phyloP scores from a whole-genome alignment of 257 asterid species.

The Solanum microdontum region DNA sequence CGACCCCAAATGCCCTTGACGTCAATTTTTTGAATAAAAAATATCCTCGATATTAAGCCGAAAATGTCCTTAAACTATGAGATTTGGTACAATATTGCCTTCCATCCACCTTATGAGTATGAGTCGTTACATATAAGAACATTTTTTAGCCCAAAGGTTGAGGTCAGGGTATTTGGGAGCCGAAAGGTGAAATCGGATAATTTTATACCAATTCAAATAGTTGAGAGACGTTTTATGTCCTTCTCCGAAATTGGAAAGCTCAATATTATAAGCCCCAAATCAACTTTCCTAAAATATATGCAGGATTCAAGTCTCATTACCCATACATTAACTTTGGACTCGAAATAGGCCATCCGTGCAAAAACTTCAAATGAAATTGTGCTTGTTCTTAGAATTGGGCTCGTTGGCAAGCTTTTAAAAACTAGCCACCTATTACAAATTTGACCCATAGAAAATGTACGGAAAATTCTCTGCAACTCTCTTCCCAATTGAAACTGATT shows the following conservation, averaged over 20 bases:
- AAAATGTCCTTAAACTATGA: too few relatives aligned
- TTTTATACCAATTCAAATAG: too few relatives aligned
- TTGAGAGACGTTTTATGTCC: accelerated
- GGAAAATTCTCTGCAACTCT: background rate
- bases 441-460: background rate
- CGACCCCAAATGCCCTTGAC: accelerated
- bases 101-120: too few relatives aligned
- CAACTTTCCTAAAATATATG: background rate
- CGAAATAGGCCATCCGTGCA: background rate
- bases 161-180: too few relatives aligned
- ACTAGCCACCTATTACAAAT: background rate
- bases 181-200: accelerated
- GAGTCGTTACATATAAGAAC: too few relatives aligned
- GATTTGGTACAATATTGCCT: too few relatives aligned
- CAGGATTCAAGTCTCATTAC: background rate
- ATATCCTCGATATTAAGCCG: too few relatives aligned
- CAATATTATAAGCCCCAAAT: background rate
- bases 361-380: background rate
- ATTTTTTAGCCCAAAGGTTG: too few relatives aligned
- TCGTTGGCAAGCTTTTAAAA: background rate
- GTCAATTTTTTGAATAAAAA: too few relatives aligned
- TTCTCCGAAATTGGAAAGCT: too few relatives aligned
- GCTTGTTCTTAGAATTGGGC: background rate
- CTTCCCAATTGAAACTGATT: background rate
- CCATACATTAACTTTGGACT: background rate